Conservation (phyloP, 306 rosid genomes). For the Dryas octopetala region DNA sequence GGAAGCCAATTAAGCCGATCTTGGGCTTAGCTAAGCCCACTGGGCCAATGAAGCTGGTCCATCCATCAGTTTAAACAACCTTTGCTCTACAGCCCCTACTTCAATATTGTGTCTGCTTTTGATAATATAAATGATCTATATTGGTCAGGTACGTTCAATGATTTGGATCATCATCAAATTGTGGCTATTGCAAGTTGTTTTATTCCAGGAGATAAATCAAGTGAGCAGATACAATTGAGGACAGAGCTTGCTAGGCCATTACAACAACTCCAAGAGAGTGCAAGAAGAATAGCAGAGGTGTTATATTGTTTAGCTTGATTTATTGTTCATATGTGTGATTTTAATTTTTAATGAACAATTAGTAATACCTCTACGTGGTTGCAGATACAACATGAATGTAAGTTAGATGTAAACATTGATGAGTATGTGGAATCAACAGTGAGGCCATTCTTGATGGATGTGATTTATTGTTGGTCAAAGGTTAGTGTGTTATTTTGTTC, state of each 20-base stretch:
- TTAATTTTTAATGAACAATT: slow-evolving; percentile 1
- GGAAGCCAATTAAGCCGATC: background rate
- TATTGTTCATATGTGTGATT: background rate
- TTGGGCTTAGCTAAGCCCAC: background rate
- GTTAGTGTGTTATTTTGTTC: slow-evolving; percentile 44
- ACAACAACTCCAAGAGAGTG: slow-evolving; percentile 97
- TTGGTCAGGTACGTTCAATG: slow-evolving; percentile 82
- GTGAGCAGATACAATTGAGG: slow-evolving; percentile 87
- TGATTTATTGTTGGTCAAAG: slow-evolving; percentile 94
- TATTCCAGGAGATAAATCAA: slow-evolving; percentile 88
- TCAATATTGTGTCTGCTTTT: slow-evolving; percentile 6
- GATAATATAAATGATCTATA: background rate
- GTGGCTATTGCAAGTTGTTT: slow-evolving; percentile 98
- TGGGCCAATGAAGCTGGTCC: background rate
- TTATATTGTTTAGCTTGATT: slow-evolving; percentile 20
- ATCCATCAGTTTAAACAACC: background rate
- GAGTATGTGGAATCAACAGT: slow-evolving; percentile 96
- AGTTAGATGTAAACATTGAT: slow-evolving; percentile 74
- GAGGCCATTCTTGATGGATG: slow-evolving; percentile 98
- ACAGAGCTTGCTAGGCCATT: slow-evolving; percentile 90
- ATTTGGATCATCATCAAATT: slow-evolving; percentile 93
- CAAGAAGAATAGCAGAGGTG: slow-evolving; percentile 96
- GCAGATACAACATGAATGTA: slow-evolving; percentile 97
- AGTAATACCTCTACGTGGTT: slow-evolving; percentile 19
- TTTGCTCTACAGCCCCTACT: background rate